phyloP scores from a whole-genome alignment of 345 rosid species.

The Carallia brachiata region DNA sequence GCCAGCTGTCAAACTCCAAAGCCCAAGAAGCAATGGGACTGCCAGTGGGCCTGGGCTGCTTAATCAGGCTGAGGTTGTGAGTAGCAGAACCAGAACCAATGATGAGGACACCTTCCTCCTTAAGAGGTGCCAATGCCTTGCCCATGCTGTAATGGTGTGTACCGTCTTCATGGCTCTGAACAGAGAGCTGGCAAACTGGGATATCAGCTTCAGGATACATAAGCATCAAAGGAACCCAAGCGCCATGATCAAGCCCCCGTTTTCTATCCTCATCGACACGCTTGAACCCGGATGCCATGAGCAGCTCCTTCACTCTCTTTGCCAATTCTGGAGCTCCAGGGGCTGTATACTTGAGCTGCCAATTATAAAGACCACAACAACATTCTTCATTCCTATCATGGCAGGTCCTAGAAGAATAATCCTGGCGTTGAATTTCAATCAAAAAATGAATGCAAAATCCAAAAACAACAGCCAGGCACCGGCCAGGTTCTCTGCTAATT shows the following conservation, averaged over 20 bases:
- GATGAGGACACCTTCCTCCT: slow-evolving; percentile 82
- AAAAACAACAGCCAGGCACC: no score
- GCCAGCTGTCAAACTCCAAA: slow-evolving; percentile 72
- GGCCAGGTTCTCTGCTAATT: no score
- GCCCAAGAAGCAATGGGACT: slow-evolving; percentile 62
- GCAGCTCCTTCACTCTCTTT: slow-evolving; percentile 67
- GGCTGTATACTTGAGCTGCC: slow-evolving; percentile 77
- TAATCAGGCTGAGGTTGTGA: slow-evolving; percentile 60
- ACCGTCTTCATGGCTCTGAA: slow-evolving; percentile 55
- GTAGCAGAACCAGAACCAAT: slow-evolving; percentile 79
- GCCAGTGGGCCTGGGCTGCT: slow-evolving; percentile 5
- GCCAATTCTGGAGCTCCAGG: slow-evolving; percentile 90
- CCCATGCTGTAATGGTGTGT: slow-evolving; percentile 81
- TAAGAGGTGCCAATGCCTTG: slow-evolving; percentile 77
- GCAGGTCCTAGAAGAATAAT: no score
- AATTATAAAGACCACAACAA: no score
- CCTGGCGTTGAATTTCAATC: no score
- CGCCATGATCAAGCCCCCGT: slow-evolving; percentile 93
- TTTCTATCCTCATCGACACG: slow-evolving; percentile 57
- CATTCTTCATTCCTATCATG: no score
- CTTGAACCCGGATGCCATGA: slow-evolving; percentile 48
- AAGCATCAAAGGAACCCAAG: slow-evolving; percentile 90
- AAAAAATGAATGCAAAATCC: no score
- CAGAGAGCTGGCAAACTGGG: slow-evolving; percentile 83
- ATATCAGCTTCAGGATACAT: slow-evolving; percentile 92